Evolutionary conservation across 2,329 filamentous ascomycete species (phyloP), one percentile per base, ranked within the genome.

Genomic region (Seiridium cupressi): DNA sequence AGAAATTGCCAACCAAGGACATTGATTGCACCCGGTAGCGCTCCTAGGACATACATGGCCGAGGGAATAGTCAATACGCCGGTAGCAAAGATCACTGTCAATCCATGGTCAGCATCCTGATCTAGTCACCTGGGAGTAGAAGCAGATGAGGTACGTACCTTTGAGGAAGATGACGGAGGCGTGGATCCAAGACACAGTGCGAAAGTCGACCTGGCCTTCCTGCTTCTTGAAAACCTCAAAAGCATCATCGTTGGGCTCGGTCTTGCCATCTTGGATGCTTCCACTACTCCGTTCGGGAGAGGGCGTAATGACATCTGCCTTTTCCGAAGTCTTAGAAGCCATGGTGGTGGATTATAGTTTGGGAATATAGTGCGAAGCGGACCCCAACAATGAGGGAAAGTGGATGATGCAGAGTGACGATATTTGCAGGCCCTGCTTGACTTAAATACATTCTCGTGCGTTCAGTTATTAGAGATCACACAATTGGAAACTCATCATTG

Each of bases 161-260:
- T 80, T 79, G 31, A 79, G 67, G 61, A 82, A 81, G 55, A 82
- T 80, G 48, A 81, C 74, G 0, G 76, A 76, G 1, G 79, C 78
- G 42, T 78, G 76, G 34, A 78, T 68, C 79, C 80, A 81, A 44
- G 76, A 72, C 4, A 82, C 79, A 6, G 77, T 81, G 34, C 80
- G 73, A 59, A 81, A 82, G 59, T 81, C 73, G 13, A 81, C 78
- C 10, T 72, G 71, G 5, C 77, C 76, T 5, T 75, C 69, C 2
- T 71, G 71, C 34, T 74, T 74, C 65, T 79, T 77, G 67, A 82
- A 82, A 1, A 82, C 75, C 58, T 81, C 79, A 56, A 73, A 70
- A 4, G 51, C 59, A 58, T 76, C 67, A 26, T 73, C 65, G 6
- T 54, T 55, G 4, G 68, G 62, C 44, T 66, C 68, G 11, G 65